Percentiles rank a stretch among this genome's conserved stretches.
Conservation (phyloP, 352 stramenopile genomes). For the Phytophthora colocasiae region DNA sequence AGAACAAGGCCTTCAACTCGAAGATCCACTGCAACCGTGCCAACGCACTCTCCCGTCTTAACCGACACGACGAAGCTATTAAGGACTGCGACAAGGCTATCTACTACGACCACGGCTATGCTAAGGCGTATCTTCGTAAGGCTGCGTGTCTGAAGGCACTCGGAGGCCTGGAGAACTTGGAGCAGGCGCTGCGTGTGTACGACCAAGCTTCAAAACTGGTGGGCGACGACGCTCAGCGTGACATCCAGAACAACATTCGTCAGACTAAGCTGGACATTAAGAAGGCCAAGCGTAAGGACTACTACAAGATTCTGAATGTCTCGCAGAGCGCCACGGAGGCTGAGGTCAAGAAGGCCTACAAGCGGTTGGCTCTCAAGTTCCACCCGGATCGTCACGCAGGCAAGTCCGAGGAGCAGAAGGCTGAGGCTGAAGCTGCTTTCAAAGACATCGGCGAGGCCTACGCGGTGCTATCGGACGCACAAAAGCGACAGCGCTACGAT, state of each 20-base stretch:
- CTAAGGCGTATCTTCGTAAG: conserved; percentile 90
- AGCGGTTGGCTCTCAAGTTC: conserved; percentile 93
- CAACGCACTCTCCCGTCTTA: conserved; percentile 84
- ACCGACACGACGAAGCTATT: conserved; percentile 87
- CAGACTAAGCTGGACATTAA: conserved; percentile 94
- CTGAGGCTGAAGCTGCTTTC: conserved; percentile 93
- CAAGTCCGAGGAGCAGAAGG: conserved; percentile 93
- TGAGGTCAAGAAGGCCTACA: conserved; percentile 99
- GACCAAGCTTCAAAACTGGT: conserved; percentile 90
- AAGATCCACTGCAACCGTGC: conserved; percentile 95
- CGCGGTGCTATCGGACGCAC: conserved; percentile 93
- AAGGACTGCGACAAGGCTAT: conserved; percentile 91
- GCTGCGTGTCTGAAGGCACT: conserved; percentile 79
- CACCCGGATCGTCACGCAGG: conserved; percentile 96
- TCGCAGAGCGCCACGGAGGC: conserved; percentile 78
- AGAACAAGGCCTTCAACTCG: conserved; percentile 93
- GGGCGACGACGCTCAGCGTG: conserved; percentile 76
- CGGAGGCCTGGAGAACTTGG: conserved; percentile 88
- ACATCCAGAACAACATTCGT: conserved; percentile 86
- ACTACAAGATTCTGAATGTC: conserved; percentile 95
- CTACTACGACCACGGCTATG: conserved; percentile 92
- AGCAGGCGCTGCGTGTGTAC: conserved; percentile 92
- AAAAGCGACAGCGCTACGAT: conserved; percentile 96
- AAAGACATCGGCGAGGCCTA: conserved; percentile 98
- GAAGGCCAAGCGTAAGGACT: conserved; percentile 96